These are phyloP conservation scores for Butyriboletus loyo DNA, from an alignment of 768 basidiomycete genomes.

Conservation along the genomic window DNA sequence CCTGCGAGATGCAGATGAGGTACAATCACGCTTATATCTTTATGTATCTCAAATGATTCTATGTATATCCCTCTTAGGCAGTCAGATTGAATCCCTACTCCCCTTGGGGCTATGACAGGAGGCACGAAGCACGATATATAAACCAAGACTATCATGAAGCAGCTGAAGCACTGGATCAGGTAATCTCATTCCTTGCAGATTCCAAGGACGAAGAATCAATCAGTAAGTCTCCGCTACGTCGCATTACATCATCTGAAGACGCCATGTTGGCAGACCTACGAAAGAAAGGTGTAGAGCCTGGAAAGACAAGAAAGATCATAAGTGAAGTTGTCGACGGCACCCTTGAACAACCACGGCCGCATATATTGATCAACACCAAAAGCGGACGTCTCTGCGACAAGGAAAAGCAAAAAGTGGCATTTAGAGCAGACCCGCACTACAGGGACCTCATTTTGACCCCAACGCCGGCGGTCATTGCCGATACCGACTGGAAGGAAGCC, in stretches of 20 bases:
- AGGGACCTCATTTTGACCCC: slow-evolving; percentile 12
- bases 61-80: slow-evolving; percentile 5
- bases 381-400: slow-evolving; percentile 14
- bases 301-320: not conserved
- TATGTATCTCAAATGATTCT: not conserved
- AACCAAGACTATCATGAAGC: slow-evolving; percentile 6
- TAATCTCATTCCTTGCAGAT: not conserved
- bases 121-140: slow-evolving; percentile 5
- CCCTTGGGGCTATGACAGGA: slow-evolving; percentile 17
- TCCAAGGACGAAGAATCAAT: slow-evolving; percentile 6
- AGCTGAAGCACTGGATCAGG: slow-evolving; percentile 9
- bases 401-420: slow-evolving; percentile 3
- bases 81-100: slow-evolving; percentile 9
- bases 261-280: slow-evolving; percentile 4
- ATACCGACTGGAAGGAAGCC: not conserved
- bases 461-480: not conserved
- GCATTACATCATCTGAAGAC: not conserved
- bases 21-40: not conserved
- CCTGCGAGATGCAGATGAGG: slow-evolving; percentile 15
- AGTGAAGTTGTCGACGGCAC: not conserved
- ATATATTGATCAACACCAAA: slow-evolving; percentile 13
- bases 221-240: not conserved
- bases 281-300: slow-evolving; percentile 2
- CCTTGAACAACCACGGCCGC: slow-evolving; percentile 5
- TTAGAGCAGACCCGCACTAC: slow-evolving; percentile 11